Percentiles rank a stretch among this genome's conserved stretches.
Conservation (phyloP, 331 rosid genomes). For the Acacia pycnantha region DNA sequence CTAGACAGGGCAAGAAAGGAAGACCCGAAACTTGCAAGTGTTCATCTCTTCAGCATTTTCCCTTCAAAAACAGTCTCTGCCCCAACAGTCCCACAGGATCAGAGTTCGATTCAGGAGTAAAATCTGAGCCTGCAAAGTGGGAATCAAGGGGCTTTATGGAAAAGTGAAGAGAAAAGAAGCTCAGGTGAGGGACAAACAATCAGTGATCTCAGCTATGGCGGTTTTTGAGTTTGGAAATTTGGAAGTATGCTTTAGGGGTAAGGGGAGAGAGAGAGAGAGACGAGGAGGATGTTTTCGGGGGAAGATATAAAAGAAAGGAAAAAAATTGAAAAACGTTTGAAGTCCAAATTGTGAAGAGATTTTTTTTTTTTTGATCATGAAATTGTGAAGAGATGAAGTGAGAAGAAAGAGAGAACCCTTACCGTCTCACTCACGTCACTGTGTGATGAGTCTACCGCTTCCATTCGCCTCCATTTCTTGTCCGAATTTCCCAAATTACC, state of each 20-base stretch:
- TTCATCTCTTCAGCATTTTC: conserved; percentile 42
- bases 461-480: neutral
- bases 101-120: conserved; percentile 35
- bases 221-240: conserved; percentile 38
- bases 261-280: neutral
- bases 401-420: neutral
- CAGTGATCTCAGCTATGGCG: conserved; percentile 30
- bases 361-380: no score
- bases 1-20: conserved; percentile 34
- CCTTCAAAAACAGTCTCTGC: conserved; percentile 1
- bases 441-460: neutral
- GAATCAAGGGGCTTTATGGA: conserved; percentile 24
- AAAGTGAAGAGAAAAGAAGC: conserved; percentile 17
- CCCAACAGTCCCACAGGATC: conserved; percentile 23
- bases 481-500: neutral
- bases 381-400: neutral
- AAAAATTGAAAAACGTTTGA: neutral
- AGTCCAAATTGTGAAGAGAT: neutral
- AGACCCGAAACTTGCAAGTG: conserved; percentile 43
- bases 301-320: neutral
- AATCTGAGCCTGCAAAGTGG: conserved; percentile 24
- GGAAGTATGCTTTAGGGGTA: conserved; percentile 2
- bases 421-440: neutral
- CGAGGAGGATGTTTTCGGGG: neutral
- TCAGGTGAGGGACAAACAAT: neutral